Percentiles rank a stretch among this genome's conserved stretches.
Evolutionary conservation across 2,329 filamentous ascomycete species (phyloP).

Genomic region (Chaetomium strumarium): DNA sequence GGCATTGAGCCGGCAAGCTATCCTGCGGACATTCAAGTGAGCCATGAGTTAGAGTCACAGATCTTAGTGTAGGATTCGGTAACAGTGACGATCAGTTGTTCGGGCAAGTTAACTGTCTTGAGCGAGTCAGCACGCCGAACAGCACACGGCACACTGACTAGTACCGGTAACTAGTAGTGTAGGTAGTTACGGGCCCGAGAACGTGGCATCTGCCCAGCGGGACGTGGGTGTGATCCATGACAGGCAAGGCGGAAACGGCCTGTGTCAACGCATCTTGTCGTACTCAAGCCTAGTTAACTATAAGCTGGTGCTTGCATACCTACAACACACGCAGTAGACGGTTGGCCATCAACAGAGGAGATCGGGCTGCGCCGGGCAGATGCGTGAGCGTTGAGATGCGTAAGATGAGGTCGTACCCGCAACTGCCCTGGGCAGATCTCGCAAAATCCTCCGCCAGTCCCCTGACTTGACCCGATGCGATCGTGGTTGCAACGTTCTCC

Average conservation of each 20-base stretch:
- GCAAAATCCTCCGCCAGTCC: slow-evolving; percentile 22
- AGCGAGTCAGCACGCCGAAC: too few relatives aligned
- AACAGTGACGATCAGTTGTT: neutral
- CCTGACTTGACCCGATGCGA: slow-evolving; percentile 30
- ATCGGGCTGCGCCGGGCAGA: slow-evolving; percentile 4
- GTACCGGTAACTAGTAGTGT: too few relatives aligned
- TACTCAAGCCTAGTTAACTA: neutral
- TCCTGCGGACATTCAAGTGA: neutral
- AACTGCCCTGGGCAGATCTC: slow-evolving; percentile 24
- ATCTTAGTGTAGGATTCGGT: too few relatives aligned
- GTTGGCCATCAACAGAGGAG: neutral
- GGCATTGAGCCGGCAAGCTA: neutral
- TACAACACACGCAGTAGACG: too few relatives aligned
- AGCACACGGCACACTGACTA: neutral
- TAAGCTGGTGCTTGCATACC: slow-evolving; percentile 7
- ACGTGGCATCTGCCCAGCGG: slow-evolving; percentile 13
- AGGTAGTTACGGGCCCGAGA: neutral
- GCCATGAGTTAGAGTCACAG: neutral
- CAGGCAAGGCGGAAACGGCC: slow-evolving; percentile 1
- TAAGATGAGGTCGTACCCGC: slow-evolving; percentile 21
- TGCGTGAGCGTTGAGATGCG: slow-evolving; percentile 18
- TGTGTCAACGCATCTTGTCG: neutral
- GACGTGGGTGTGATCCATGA: neutral
- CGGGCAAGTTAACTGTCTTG: neutral
- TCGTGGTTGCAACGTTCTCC: slow-evolving; percentile 28